Conservation (phyloP, 2,329 filamentous ascomycete genomes). For the Chaetomium olivaceum region DNA sequence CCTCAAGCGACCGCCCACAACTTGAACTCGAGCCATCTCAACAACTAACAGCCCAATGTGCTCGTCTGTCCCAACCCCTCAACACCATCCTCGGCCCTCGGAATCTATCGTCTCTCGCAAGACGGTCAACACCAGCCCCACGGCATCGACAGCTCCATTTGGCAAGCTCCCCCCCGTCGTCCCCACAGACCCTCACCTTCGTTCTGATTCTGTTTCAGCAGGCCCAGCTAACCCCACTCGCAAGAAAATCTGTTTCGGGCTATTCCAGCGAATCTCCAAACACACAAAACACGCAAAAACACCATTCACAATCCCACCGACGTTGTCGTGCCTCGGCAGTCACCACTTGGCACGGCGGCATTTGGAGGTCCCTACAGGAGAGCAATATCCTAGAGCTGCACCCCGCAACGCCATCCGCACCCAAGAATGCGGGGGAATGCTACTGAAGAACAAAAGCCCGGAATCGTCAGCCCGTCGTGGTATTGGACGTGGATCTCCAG, state of each 20-base stretch:
- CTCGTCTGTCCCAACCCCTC: neutral
- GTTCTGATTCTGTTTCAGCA: neutral
- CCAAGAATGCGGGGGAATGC: neutral
- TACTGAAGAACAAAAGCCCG: neutral
- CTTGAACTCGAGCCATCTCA: no score
- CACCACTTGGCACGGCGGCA: neutral
- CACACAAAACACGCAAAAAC: neutral
- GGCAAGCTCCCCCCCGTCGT: neutral
- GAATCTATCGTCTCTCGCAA: neutral
- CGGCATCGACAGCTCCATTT: neutral
- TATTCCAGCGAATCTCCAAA: neutral
- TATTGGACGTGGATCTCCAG: neutral
- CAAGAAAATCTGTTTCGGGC: slow-evolving; percentile 1
- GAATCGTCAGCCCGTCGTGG: neutral
- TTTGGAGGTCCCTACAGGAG: neutral
- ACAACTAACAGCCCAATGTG: neutral
- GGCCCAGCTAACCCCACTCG: neutral
- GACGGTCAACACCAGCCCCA: neutral
- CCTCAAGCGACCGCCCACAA: no score
- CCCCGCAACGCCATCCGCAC: neutral
- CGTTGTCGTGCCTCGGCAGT: neutral
- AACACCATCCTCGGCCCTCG: neutral
- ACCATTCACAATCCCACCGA: neutral
- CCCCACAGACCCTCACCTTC: neutral
- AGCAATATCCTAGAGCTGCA: neutral